Percentiles rank a stretch among this genome's conserved stretches.
Evolutionary conservation across 2,329 filamentous ascomycete genomes (phyloP).

Genomic region (Aspergillus pseudotamarii): DNA sequence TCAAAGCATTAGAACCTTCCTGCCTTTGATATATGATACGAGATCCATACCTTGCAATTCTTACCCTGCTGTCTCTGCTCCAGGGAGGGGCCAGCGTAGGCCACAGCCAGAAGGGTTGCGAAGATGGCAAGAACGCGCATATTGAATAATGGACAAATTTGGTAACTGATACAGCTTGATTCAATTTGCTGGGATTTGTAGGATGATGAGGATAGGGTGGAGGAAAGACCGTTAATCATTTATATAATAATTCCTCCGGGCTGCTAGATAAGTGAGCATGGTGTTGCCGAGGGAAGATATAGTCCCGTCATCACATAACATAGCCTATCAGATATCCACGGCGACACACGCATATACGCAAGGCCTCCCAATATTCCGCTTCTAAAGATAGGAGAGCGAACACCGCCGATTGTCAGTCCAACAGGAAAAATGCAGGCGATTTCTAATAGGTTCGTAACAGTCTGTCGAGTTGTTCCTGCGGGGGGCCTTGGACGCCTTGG

Average conservation of each 20-base stretch:
- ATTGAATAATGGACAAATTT: neutral
- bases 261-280: neutral
- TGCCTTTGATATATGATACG: neutral
- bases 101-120: conserved; percentile 10
- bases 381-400: neutral
- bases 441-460: neutral
- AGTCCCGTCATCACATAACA: neutral
- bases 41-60: conserved; percentile 10
- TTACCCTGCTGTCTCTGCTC: conserved; percentile 16
- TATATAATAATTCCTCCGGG: neutral
- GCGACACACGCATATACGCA: neutral
- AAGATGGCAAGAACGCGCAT: conserved; percentile 14
- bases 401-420: neutral
- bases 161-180: neutral
- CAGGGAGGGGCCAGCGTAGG: conserved; percentile 14
- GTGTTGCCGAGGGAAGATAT: neutral
- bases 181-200: neutral
- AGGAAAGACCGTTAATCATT: neutral
- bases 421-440: neutral
- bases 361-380: neutral
- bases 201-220: neutral
- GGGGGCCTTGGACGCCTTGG: neutral
- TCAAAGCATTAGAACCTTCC: neutral
- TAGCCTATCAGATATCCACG: neutral
- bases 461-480: neutral